Conservation (phyloP, 768 basidiomycete species). For the Leccinellum rugosiceps region DNA sequence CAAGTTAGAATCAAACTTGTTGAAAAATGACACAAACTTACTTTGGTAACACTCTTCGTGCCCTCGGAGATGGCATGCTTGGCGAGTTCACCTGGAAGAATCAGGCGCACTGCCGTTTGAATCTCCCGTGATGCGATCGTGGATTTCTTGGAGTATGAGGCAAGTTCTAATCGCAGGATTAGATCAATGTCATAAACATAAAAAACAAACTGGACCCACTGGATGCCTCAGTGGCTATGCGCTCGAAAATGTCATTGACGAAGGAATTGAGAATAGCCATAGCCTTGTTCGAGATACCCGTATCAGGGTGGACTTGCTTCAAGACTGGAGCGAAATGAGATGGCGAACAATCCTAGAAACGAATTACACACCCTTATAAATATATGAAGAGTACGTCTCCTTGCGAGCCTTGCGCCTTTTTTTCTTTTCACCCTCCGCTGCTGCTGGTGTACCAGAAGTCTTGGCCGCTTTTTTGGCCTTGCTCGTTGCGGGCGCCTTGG, state of each 20-base stretch:
- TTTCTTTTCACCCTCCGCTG: constrained; percentile 77
- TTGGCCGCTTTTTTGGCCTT: constrained; percentile 58
- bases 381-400: constrained; percentile 93
- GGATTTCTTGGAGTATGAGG: constrained; percentile 97
- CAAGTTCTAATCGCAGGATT: constrained; percentile 61
- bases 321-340: constrained; percentile 52
- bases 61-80: constrained; percentile 99
- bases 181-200: not conserved
- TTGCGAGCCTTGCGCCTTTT: constrained; percentile 84
- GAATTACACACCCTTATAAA: constrained; percentile 70
- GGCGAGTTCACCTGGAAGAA: constrained; percentile 95
- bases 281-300: constrained; percentile 97
- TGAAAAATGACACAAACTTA: constrained; percentile 8
- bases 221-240: constrained; percentile 86
- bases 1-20: not conserved
- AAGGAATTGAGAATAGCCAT: constrained; percentile 92
- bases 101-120: constrained; percentile 92
- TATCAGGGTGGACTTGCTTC: constrained; percentile 97
- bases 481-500: constrained; percentile 37
- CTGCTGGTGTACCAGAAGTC: constrained; percentile 48
- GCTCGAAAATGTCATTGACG: constrained; percentile 93
- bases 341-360: not conserved
- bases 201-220: constrained; percentile 45
- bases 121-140: constrained; percentile 99
- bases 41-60: constrained; percentile 70